These are phyloP conservation scores for Obelidium mucronatum DNA, from an alignment of 192 early-diverging fungal genomes.

Conservation along the genomic window DNA sequence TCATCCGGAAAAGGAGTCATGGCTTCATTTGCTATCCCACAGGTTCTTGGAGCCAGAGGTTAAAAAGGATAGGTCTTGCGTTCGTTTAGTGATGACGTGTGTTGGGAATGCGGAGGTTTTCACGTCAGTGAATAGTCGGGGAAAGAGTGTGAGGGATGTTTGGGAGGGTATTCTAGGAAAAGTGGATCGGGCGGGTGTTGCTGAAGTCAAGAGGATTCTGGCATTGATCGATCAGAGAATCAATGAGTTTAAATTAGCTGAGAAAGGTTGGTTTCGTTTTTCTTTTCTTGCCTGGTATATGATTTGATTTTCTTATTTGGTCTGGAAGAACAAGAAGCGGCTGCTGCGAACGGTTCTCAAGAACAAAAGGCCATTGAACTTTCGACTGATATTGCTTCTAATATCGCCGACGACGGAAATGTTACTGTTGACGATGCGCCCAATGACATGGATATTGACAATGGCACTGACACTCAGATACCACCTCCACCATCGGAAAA, in stretches of 20 bases:
- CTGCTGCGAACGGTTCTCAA: neutral
- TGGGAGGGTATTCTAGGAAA: neutral
- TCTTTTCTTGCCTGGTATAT: neutral
- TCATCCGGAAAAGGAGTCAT: neutral
- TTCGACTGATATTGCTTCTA: too few relatives aligned
- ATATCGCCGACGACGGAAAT: too few relatives aligned
- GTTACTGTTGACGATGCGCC: neutral
- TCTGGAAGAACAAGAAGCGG: neutral
- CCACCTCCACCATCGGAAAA: neutral
- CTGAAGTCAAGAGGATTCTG: slow-evolving; percentile 14
- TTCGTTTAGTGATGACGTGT: neutral
- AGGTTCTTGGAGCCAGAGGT: neutral
- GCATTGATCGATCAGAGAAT: neutral
- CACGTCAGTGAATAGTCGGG: neutral
- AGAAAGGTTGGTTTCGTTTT: neutral
- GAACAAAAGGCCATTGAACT: neutral
- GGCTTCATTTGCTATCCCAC: slow-evolving; percentile 17
- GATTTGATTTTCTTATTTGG: neutral
- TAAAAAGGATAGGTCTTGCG: neutral
- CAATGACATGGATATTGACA: neutral
- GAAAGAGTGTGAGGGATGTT: slow-evolving; percentile 14
- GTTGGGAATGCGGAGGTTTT: neutral
- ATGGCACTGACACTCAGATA: neutral
- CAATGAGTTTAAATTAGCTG: neutral
- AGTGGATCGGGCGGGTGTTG: neutral